These are phyloP conservation scores for Saccharomyces eubayanus DNA, from an alignment of 805 yeast genomes.

Conservation along the genomic window DNA sequence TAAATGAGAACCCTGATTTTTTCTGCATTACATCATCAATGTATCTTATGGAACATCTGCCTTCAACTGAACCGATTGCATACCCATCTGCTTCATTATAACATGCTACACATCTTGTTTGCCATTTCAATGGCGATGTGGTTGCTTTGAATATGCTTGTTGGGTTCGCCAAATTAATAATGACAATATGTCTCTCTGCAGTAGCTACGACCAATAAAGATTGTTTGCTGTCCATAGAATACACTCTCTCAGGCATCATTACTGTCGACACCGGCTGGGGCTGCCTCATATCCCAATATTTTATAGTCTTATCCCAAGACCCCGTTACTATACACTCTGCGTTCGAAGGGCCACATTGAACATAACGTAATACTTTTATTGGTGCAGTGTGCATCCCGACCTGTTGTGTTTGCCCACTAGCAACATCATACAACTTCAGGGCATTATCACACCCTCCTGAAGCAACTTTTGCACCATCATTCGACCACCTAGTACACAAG, in stretches of 20 bases:
- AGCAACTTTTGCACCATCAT: constrained; percentile 79
- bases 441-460: constrained; percentile 89
- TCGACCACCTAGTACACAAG: constrained; percentile 69
- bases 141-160: constrained; percentile 66
- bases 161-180: constrained; percentile 77
- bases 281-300: constrained; percentile 90
- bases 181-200: constrained; percentile 75
- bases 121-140: constrained; percentile 79
- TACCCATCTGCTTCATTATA: constrained; percentile 89
- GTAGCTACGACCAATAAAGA: constrained; percentile 86
- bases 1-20: constrained; percentile 75
- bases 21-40: constrained; percentile 74
- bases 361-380: constrained; percentile 65
- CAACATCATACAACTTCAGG: constrained; percentile 74
- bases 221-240: constrained; percentile 76
- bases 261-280: constrained; percentile 76
- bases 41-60: constrained; percentile 90
- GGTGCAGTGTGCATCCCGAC: constrained; percentile 82
- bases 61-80: constrained; percentile 90
- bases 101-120: constrained; percentile 75
- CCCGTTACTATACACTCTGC: constrained; percentile 77
- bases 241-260: constrained; percentile 81
- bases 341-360: constrained; percentile 77
- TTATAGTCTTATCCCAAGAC: constrained; percentile 92
- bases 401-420: constrained; percentile 72